Conservation (phyloP, 2,329 filamentous ascomycete species). For the Verticillium albo-atrum region DNA sequence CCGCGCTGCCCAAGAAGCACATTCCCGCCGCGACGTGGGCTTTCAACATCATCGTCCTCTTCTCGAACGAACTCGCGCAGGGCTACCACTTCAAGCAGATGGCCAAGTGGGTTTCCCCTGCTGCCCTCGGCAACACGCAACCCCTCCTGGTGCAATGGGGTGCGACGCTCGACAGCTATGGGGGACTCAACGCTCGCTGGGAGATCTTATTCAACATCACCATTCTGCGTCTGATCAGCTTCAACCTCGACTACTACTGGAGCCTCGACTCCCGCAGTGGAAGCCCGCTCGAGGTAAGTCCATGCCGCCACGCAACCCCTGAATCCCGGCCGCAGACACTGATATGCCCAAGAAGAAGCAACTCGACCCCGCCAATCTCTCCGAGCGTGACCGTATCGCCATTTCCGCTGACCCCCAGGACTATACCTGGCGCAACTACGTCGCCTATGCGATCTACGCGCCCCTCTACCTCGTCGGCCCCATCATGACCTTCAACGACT, state of each 20-base stretch:
- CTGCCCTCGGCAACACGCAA: constrained; percentile 13
- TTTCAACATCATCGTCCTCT: constrained; percentile 82
- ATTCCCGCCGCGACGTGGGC: constrained; percentile 78
- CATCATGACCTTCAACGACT: constrained; percentile 97
- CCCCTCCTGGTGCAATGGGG: constrained; percentile 54
- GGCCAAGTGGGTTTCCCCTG: constrained; percentile 43
- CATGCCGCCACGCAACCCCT: not conserved
- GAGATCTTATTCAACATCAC: constrained; percentile 98
- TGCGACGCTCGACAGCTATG: constrained; percentile 69
- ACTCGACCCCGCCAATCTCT: constrained; percentile 79
- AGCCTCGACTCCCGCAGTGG: constrained; percentile 60
- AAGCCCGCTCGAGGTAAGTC: constrained; percentile 75
- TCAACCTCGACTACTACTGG: constrained; percentile 97
- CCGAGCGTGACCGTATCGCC: constrained; percentile 80
- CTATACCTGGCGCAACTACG: constrained; percentile 79
- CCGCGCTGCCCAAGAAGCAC: constrained; percentile 61
- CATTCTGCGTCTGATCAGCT: constrained; percentile 79
- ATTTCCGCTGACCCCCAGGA: constrained; percentile 68
- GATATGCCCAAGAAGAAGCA: constrained; percentile 91
- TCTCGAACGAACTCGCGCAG: constrained; percentile 78
- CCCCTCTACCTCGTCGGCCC: constrained; percentile 90
- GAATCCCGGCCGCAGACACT: constrained; percentile 33
- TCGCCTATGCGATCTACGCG: constrained; percentile 86
- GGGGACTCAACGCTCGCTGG: constrained; percentile 86
- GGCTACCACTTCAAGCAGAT: constrained; percentile 72